phyloP scores from a whole-genome alignment of 2,329 filamentous ascomycete species.

The Lachnellula occidentalis region DNA sequence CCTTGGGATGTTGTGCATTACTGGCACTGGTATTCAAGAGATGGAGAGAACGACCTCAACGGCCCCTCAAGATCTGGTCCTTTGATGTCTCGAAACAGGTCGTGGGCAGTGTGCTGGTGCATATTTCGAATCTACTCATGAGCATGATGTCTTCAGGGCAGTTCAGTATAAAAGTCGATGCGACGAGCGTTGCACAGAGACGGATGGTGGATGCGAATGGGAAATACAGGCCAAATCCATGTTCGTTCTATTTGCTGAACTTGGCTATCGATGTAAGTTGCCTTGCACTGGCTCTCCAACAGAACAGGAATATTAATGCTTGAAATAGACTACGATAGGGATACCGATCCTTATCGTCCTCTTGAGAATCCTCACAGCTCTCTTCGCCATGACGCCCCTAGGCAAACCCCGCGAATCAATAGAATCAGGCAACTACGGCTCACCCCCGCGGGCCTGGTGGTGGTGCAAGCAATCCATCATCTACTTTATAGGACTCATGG shows the following conservation, averaged over 20 bases:
- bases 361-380: slow-evolving; percentile 68
- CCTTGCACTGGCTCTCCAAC: neutral
- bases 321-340: slow-evolving; percentile 79
- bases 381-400: slow-evolving; percentile 69
- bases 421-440: slow-evolving; percentile 86
- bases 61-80: slow-evolving; percentile 93
- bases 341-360: slow-evolving; percentile 92
- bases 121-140: slow-evolving; percentile 91
- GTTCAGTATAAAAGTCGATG: slow-evolving; percentile 60
- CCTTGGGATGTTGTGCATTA: slow-evolving; percentile 76
- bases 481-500: slow-evolving; percentile 89
- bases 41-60: slow-evolving; percentile 84
- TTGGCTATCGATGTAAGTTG: slow-evolving; percentile 84
- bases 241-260: slow-evolving; percentile 93
- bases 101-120: slow-evolving; percentile 84
- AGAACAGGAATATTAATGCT: neutral
- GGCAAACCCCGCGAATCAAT: slow-evolving; percentile 83
- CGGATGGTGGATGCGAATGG: slow-evolving; percentile 39
- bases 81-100: slow-evolving; percentile 98
- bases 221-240: slow-evolving; percentile 76
- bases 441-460: slow-evolving; percentile 75
- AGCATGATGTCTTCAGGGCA: slow-evolving; percentile 89
- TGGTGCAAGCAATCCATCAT: slow-evolving; percentile 96
- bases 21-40: slow-evolving; percentile 88
- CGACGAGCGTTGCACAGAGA: slow-evolving; percentile 30